phyloP scores from a whole-genome alignment of 352 stramenopile genomes.

The Phytopythium montanum region DNA sequence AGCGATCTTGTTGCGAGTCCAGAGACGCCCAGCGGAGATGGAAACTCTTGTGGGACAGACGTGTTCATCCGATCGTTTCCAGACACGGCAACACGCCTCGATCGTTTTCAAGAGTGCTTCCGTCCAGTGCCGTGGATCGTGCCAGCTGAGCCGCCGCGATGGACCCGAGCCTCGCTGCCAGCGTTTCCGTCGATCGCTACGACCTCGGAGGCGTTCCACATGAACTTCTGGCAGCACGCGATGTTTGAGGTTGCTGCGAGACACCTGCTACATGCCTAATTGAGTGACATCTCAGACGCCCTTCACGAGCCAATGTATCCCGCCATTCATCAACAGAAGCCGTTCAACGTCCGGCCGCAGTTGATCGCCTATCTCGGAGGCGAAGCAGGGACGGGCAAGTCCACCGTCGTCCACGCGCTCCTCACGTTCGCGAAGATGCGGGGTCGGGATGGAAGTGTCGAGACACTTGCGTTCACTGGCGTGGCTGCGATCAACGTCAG shows the following conservation, averaged over 20 bases:
- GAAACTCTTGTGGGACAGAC: neutral
- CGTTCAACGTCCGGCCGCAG: constrained; percentile 9
- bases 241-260: constrained; percentile 18
- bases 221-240: constrained; percentile 30
- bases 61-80: constrained; percentile 12
- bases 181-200: constrained; percentile 14
- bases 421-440: constrained; percentile 8
- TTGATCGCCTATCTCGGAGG: constrained; percentile 13
- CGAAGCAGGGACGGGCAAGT: constrained; percentile 21
- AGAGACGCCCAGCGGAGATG: too few species aligned
- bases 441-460: constrained; percentile 1
- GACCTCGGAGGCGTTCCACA: constrained; percentile 7
- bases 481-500: constrained; percentile 15
- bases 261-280: constrained; percentile 19
- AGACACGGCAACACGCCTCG: constrained; percentile 1
- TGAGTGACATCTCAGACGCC: constrained; percentile 3
- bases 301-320: neutral
- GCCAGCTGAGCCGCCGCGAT: neutral
- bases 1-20: neutral
- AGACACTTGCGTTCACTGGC: constrained; percentile 13
- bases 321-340: neutral
- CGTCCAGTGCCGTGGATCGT: constrained; percentile 1
- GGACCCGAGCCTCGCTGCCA: neutral
- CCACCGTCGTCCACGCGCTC: constrained; percentile 15
- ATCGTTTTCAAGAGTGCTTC: constrained; percentile 12